phyloP scores from a whole-genome alignment of 768 basidiomycete genomes.

The Chiua virens region DNA sequence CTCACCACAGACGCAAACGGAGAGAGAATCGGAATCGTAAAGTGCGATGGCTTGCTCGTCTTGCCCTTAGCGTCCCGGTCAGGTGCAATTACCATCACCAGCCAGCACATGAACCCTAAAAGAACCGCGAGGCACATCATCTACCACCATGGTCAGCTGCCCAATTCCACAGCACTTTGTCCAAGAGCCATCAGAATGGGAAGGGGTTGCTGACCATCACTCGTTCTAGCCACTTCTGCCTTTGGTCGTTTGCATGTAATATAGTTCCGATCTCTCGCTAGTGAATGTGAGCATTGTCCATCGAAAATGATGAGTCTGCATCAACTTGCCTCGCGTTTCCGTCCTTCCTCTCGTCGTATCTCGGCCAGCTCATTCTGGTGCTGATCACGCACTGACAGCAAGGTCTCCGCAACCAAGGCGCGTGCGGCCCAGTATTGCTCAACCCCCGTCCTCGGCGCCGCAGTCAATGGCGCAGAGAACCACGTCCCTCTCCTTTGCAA shows the following conservation, averaged over 20 bases:
- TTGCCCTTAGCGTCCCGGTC: slow-evolving; percentile 11
- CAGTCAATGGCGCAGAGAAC: slow-evolving; percentile 21
- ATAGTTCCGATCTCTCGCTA: slow-evolving; percentile 46
- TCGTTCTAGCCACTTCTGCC: slow-evolving; percentile 50
- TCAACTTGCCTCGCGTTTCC: slow-evolving; percentile 46
- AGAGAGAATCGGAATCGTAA: slow-evolving; percentile 76
- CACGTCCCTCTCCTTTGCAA: slow-evolving; percentile 10
- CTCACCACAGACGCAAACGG: slow-evolving; percentile 75
- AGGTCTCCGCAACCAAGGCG: slow-evolving; percentile 62
- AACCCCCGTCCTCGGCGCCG: slow-evolving; percentile 26
- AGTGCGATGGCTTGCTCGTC: slow-evolving; percentile 50
- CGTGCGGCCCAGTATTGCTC: slow-evolving; percentile 72
- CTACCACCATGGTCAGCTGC: slow-evolving; percentile 17
- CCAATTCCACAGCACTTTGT: slow-evolving; percentile 1
- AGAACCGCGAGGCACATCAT: slow-evolving; percentile 22
- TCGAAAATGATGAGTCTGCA: background rate
- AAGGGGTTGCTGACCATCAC: slow-evolving; percentile 44
- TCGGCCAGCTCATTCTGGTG: slow-evolving; percentile 52
- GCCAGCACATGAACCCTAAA: slow-evolving; percentile 20
- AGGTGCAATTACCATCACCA: slow-evolving; percentile 19
- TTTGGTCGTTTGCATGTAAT: slow-evolving; percentile 43
- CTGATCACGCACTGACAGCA: slow-evolving; percentile 47
- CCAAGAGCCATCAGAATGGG: background rate
- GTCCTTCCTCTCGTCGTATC: slow-evolving; percentile 41
- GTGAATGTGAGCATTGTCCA: background rate